Evolutionary conservation across 1,284 basidiomycete species (phyloP), one percentile per base, ranked within the genome.

Genomic region (Ceratobasidium sp.): DNA sequence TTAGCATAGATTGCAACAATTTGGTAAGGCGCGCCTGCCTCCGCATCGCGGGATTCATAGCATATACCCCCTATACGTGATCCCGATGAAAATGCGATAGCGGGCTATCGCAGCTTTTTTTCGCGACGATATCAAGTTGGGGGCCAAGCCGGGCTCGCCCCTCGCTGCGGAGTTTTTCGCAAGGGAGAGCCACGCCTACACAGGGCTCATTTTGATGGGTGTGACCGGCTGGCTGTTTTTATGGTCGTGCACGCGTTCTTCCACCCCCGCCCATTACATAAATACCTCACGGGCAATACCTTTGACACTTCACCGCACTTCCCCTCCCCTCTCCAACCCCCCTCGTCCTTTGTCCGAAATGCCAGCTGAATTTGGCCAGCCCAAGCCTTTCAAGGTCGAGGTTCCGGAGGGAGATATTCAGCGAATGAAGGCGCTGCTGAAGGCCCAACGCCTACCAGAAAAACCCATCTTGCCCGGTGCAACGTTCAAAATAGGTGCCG

Each of bases 361-460:
- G 56, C 34, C 56, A 59, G 34, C 34, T 37, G 19, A 59, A 1
- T 37, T 59, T 39, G 34, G 56, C 56, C 56, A 59, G 16, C 74
- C 74, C 22, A 39, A 48, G n/a, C 64, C 74, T 22, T 74, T 74
- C 74, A 58, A 68, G 29, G 49, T 74, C 2, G 31, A 58, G 13
- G 48, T 74, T 37, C 29, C 63, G 9, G 59, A 66, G 9, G 54
- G 37, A 24, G 74, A 74, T 22, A 34, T 74, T 19, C 54, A 74
- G 27, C 74, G 74, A 13, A 8, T 68, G 29, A 34, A 29, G 46
- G 27, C 49, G 16, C 24, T 74, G 8, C 37, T 74, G 29, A 39
- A 61, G 53, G 46, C 24, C 39, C 64, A 66, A 39, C 64, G 39
- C 22, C 39, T 74, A 22, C 74, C 74, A 22, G 56, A 68, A 22